Evolutionary conservation across 257 asterid species (phyloP), one percentile per base, ranked within the genome.

Genomic region (Nicotiana attenuata): DNA sequence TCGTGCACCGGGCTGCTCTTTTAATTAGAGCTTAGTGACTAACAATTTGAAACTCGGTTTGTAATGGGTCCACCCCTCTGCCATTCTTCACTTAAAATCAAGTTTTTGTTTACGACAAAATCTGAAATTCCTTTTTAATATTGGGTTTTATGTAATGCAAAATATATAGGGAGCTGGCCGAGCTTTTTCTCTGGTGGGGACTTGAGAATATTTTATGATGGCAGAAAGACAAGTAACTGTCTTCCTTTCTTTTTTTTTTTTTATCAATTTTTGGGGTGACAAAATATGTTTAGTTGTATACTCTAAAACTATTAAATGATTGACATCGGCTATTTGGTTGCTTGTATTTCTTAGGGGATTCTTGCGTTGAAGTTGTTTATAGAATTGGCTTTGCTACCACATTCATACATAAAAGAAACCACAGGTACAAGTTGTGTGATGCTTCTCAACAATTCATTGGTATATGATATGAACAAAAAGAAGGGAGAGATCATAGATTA

Each of bases 331-430:
- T 7, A 41, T 78, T 20, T 61, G 20, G 8, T 10, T 9, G 8
- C 47, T 68, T 53, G 24, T 65, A 7, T 17, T 52, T 83, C 59
- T 38, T 14, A 95, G 98, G 91, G 93, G 96, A 92, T 90, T 86
- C 93, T 2, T 85, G 87, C 87, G 91, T 95, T 65, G 96, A 93
- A 89, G 96, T 89, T 82, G 98, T 91, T 47, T 93, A 93, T 64
- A 86, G 97, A 80, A 92, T 84, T 95, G 99, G 97, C 97, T 93
- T 60, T 93, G 99, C 81, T 92, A 92, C 89, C 99, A 93, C 87
- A 89, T 91, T 88, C 98, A 96, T 82, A 91, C 97, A 28, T 91
- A 91, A 67, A 94, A 93, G 88, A 96, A 93, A 90, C 86, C 92
- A 2, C 86, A 87, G 95, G 99, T 93, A 87, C 47, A n/a, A 55